Evolutionary conservation across 306 rosid species (phyloP).

Genomic region (Pyrus pyrifolia): DNA sequence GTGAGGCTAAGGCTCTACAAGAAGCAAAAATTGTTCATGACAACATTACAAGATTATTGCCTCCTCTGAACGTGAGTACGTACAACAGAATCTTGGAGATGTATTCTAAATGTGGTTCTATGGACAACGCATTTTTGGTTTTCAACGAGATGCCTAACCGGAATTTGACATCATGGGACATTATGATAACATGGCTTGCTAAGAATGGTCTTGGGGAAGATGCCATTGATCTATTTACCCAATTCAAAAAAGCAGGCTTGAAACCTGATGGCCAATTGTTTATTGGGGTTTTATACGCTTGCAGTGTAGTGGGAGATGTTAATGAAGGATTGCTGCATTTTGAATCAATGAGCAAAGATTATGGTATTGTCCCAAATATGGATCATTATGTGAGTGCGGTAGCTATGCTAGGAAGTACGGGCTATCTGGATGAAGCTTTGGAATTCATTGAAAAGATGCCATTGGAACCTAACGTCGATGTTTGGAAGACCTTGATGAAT

Average conservation of each 20-base stretch:
- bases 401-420: constrained; percentile 68
- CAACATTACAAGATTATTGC: constrained; percentile 24
- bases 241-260: constrained; percentile 53
- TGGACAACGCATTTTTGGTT: constrained; percentile 48
- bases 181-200: constrained; percentile 63
- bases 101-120: constrained; percentile 72
- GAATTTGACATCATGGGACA: constrained; percentile 77
- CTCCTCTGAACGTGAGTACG: constrained; percentile 49
- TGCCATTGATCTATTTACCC: constrained; percentile 58
- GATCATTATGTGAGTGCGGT: constrained; percentile 55
- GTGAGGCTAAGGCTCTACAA: constrained; percentile 47
- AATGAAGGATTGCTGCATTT: constrained; percentile 67
- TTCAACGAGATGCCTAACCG: constrained; percentile 52
- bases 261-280: constrained; percentile 70
- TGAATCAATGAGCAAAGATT: constrained; percentile 55
- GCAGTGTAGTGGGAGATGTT: constrained; percentile 51
- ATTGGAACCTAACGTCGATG: constrained; percentile 43
- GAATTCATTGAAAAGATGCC: constrained; percentile 72
- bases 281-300: constrained; percentile 54
- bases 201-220: constrained; percentile 68
- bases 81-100: constrained; percentile 63
- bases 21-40: constrained; percentile 61
- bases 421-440: constrained; percentile 68
- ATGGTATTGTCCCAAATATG: constrained; percentile 57
- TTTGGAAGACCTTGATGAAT: constrained; percentile 80